A percentile compares a stretch with the other conserved stretches of the same genome.
Conservation (phyloP, 1,139 yeast species). For the Geotrichum australiense region DNA sequence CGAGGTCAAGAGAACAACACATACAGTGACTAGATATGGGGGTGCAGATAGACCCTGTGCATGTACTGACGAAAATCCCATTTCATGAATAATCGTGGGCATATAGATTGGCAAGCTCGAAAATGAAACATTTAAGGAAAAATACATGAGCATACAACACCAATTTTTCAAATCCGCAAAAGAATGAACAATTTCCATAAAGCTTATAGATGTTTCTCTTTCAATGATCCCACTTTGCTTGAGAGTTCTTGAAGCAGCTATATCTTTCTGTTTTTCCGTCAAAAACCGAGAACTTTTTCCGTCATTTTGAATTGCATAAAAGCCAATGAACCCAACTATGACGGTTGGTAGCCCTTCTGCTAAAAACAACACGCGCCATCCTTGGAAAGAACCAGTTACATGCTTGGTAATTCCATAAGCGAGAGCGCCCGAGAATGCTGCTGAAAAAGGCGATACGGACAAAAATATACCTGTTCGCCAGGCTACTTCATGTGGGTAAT, state of each 20-base stretch:
- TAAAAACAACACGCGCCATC: conserved; percentile 17
- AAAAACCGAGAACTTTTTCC: conserved; percentile 9
- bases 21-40: conserved; percentile 23
- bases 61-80: conserved; percentile 24
- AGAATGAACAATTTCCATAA: conserved; percentile 6
- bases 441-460: conserved; percentile 15
- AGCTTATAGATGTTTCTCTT: conserved; percentile 6
- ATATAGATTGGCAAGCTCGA: conserved; percentile 23
- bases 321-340: conserved; percentile 13
- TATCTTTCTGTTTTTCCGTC: conserved; percentile 13
- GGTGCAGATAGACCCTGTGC: conserved; percentile 26
- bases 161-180: conserved; percentile 21
- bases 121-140: conserved; percentile 18
- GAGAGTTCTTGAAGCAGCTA: conserved; percentile 16
- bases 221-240: conserved; percentile 14
- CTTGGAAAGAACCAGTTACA: conserved; percentile 9
- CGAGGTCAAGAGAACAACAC: conserved; percentile 19
- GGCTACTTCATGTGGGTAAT: conserved; percentile 25
- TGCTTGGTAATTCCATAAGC: conserved; percentile 17
- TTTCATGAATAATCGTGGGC: conserved; percentile 22
- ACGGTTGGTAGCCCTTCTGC: conserved; percentile 19
- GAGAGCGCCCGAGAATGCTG: conserved; percentile 18
- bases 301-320: conserved; percentile 14
- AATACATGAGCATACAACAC: conserved; percentile 17
- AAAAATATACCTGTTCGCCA: conserved; percentile 15